These are phyloP conservation scores for Drechslera avenae DNA, from an alignment of 2,329 filamentous ascomycete species.

Conservation along the genomic window DNA sequence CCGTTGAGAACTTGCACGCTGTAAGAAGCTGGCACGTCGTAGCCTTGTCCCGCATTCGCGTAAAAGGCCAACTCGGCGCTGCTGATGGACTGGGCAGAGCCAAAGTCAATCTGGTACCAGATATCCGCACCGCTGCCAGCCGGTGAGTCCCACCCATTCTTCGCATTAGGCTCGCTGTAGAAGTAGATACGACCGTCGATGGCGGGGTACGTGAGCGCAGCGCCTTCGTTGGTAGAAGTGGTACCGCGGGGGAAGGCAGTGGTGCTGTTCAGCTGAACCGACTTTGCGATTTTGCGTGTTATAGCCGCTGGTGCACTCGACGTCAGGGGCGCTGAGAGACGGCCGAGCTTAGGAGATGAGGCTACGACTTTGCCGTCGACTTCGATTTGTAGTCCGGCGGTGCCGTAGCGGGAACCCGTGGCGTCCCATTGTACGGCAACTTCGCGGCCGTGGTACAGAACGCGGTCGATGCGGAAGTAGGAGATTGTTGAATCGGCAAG, in stretches of 20 bases:
- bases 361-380: slow-evolving; percentile 44
- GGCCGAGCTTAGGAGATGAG: slow-evolving; percentile 31
- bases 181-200: slow-evolving; percentile 52
- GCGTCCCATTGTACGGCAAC: slow-evolving; percentile 52
- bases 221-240: slow-evolving; percentile 33
- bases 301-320: slow-evolving; percentile 31
- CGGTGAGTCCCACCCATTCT: slow-evolving; percentile 49
- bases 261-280: slow-evolving; percentile 41
- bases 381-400: slow-evolving; percentile 42
- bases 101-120: slow-evolving; percentile 50
- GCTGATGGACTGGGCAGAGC: slow-evolving; percentile 28
- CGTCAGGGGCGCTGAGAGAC: slow-evolving; percentile 32
- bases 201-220: slow-evolving; percentile 39
- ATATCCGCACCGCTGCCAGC: slow-evolving; percentile 34
- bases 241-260: slow-evolving; percentile 41
- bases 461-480: slow-evolving; percentile 51
- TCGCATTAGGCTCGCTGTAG: slow-evolving; percentile 43
- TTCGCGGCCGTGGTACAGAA: slow-evolving; percentile 52
- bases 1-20: slow-evolving; percentile 32
- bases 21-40: slow-evolving; percentile 39
- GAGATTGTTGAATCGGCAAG: slow-evolving; percentile 42
- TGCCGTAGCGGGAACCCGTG: slow-evolving; percentile 40
- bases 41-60: slow-evolving; percentile 33
- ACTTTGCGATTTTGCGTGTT: slow-evolving; percentile 43
- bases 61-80: slow-evolving; percentile 50